Base-by-base conservation (phyloP, 768 basidiomycete species). In the Leucocoprinus birnbaumii region DNA sequence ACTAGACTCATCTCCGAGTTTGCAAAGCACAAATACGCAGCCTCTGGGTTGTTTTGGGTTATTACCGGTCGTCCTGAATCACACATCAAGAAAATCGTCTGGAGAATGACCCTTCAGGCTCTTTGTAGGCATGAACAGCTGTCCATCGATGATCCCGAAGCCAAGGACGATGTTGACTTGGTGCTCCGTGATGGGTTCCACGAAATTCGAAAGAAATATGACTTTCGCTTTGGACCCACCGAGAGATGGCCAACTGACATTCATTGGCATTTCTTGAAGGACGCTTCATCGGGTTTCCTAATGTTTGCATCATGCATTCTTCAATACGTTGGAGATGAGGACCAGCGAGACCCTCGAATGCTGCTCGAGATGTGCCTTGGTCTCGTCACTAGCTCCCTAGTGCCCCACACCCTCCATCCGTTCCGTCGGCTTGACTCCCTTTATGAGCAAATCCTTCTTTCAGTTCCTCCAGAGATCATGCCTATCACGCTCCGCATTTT, bases 231-330 rank as follows among this genome's bases (percentile, higher is more conserved):
- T 18, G 1, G 24, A 2, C 38, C 38, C 9, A 27, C 16, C 3
- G 40, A 51, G 11, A 40, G 9, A 6, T 51, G 50, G 50, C 50
- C 50, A 9, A 42, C 38, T 9, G n/a, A 40, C 3, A 41, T 51
- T 2, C 50, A 51, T 26, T 41, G 38, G 38, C 38, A 9, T 9
- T 18, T n/a, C 14, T 24, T 51, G n/a, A 21, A 22, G 16, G 24
- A 34, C 14, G 37, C 24, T 9, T n/a, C 50, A 26, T 24, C 22
- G 5, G 50, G 50, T 9, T 51, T 41, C n/a, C 26, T 41, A 22
- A 26, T 40, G 50, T 51, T 51, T 41, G 38, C 38, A 4, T 51
- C 50, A 0, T 40, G 50, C 18, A 51, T 51, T n/a, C 50, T 51
- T 14, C 24, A 25, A 25, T 51, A n/a, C 8, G 38, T 51, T 25